These are phyloP conservation scores for Lizonia empirigonia DNA, from an alignment of 2,329 filamentous ascomycete species.

Conservation along the genomic window DNA sequence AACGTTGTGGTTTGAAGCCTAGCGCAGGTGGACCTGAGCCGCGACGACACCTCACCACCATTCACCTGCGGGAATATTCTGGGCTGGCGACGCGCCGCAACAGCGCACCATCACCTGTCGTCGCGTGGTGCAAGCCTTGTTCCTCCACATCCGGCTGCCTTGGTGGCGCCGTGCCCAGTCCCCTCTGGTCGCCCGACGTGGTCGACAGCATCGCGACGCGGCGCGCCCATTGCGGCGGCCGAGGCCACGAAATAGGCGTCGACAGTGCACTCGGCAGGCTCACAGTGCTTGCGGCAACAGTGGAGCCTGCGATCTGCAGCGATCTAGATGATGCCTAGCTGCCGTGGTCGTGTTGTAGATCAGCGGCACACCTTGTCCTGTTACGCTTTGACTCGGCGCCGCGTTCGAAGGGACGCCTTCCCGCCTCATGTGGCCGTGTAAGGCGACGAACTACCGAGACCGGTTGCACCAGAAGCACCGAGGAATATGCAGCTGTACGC, in stretches of 20 bases:
- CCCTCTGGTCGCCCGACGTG: constrained; percentile 15
- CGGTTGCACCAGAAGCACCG: constrained; percentile 20
- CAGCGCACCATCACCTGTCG: constrained; percentile 40
- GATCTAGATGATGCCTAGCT: constrained; percentile 31
- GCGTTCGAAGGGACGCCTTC: constrained; percentile 18
- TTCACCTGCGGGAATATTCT: constrained; percentile 23
- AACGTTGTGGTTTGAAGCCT: constrained; percentile 9
- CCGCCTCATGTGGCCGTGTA: constrained; percentile 21
- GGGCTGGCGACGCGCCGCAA: constrained; percentile 36
- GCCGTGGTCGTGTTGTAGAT: constrained; percentile 33
- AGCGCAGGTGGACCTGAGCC: constrained; percentile 3
- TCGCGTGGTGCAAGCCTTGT: constrained; percentile 30
- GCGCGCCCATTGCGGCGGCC: constrained; percentile 17
- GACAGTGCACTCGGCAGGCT: constrained; percentile 29
- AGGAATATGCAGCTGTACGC: constrained; percentile 29
- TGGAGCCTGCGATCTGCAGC: constrained; percentile 19
- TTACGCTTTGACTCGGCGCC: constrained; percentile 21
- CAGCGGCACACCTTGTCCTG: constrained; percentile 26
- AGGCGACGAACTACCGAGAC: constrained; percentile 18
- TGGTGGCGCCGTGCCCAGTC: constrained; percentile 17
- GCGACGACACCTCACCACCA: constrained; percentile 26
- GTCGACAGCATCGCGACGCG: constrained; percentile 22
- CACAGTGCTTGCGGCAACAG: constrained; percentile 24
- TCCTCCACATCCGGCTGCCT: constrained; percentile 27
- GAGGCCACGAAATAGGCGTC: constrained; percentile 20